phyloP scores from a whole-genome alignment of 2,329 filamentous ascomycete genomes.

The Penicillium freii region DNA sequence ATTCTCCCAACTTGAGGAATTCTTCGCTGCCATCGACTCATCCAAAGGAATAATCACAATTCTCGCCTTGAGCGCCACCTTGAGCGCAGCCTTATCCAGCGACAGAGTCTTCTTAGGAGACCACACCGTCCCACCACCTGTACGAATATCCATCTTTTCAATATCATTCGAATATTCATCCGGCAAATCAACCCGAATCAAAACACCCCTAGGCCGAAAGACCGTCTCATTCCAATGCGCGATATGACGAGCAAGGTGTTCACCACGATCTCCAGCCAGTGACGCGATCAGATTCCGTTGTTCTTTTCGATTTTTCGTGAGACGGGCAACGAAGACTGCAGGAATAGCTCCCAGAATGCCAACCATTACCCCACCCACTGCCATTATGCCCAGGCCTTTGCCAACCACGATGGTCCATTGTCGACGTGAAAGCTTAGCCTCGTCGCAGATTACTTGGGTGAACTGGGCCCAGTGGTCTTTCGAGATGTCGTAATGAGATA shows the following conservation, averaged over 20 bases:
- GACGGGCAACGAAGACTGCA: constrained; percentile 24
- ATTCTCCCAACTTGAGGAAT: not conserved
- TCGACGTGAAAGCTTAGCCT: constrained; percentile 27
- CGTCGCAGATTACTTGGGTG: constrained; percentile 28
- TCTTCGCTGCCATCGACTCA: not conserved
- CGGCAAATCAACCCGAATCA: constrained; percentile 34
- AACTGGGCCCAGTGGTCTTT: constrained; percentile 28
- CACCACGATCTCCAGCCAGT: constrained; percentile 12
- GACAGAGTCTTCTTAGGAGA: constrained; percentile 3
- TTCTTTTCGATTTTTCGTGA: constrained; percentile 23
- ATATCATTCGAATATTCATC: constrained; percentile 28
- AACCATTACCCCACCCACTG: constrained; percentile 32
- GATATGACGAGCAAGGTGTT: constrained; percentile 23
- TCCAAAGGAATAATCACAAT: constrained; percentile 31
- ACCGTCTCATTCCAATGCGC: constrained; percentile 31
- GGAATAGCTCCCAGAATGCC: constrained; percentile 32
- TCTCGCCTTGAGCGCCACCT: constrained; percentile 24
- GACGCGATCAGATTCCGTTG: constrained; percentile 27
- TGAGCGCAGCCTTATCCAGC: constrained; percentile 21
- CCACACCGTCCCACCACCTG: not conserved
- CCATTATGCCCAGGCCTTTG: constrained; percentile 30
- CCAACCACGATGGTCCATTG: constrained; percentile 34
- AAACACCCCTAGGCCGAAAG: constrained; percentile 28
- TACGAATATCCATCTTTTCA: constrained; percentile 23
- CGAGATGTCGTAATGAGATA: constrained; percentile 22